phyloP scores from a whole-genome alignment of 345 rosid genomes.

The Lepidium aucheri region DNA sequence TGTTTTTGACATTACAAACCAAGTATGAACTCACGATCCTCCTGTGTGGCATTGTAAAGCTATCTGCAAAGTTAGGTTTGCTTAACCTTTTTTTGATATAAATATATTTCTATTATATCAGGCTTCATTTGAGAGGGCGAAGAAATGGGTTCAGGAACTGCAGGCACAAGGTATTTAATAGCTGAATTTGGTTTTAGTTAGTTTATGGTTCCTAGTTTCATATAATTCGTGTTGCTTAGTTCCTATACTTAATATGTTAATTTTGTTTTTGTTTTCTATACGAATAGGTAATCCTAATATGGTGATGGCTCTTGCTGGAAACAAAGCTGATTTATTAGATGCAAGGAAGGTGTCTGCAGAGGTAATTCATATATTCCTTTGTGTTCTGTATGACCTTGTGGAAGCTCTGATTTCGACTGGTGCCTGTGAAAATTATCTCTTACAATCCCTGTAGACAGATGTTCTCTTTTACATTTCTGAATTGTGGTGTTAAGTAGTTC shows the following conservation, averaged over 20 bases:
- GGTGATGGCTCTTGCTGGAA: conserved; percentile 56
- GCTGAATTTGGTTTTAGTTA: not conserved
- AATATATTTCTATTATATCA: conserved; percentile 16
- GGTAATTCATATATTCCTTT: conserved; percentile 29
- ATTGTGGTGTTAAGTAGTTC: not conserved
- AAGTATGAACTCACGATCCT: conserved; percentile 9
- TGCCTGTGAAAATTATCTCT: not conserved
- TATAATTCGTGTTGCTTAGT: not conserved
- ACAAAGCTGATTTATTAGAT: conserved; percentile 53
- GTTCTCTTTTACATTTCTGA: not conserved
- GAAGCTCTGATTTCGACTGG: not conserved
- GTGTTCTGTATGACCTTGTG: not conserved
- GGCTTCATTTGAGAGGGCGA: conserved; percentile 52
- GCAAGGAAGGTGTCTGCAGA: conserved; percentile 50
- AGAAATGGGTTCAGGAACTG: conserved; percentile 62
- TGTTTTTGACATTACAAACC: conserved; percentile 47
- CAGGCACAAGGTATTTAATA: conserved; percentile 45
- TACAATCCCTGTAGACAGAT: not conserved
- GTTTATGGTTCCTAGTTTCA: not conserved
- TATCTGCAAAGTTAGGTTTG: not conserved
- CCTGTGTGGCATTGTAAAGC: not conserved
- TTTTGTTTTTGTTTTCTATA: not conserved
- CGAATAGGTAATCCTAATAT: conserved; percentile 45
- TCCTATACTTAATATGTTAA: not conserved
- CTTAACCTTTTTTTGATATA: not conserved